Conservation (phyloP, 495 filamentous ascomycete genomes). For the Tuber microsphaerosporum region DNA sequence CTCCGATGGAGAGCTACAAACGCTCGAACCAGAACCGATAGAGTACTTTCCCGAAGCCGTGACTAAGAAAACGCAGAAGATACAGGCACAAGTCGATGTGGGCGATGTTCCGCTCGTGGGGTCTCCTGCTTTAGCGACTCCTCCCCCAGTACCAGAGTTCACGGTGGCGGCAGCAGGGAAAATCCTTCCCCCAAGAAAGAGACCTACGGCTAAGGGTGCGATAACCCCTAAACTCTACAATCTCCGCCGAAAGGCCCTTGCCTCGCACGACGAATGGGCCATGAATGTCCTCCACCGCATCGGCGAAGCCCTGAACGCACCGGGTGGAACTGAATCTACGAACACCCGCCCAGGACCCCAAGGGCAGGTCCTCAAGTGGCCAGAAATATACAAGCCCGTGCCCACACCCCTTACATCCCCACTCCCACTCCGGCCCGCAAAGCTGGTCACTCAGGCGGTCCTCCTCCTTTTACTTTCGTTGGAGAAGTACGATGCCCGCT, state of each 20-base stretch:
- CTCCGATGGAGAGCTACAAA: not conserved
- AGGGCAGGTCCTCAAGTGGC: not conserved
- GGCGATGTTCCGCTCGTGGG: not conserved
- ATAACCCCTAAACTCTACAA: slow-evolving; percentile 26
- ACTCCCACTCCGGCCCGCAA: slow-evolving; percentile 11
- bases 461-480: slow-evolving; percentile 69
- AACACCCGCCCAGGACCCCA: not conserved
- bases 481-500: slow-evolving; percentile 71
- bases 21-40: not conserved
- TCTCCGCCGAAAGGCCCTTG: slow-evolving; percentile 39
- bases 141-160: not conserved
- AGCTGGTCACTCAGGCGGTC: slow-evolving; percentile 44
- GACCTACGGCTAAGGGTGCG: not conserved
- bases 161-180: not conserved
- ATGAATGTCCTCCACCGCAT: slow-evolving; percentile 41
- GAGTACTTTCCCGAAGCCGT: not conserved
- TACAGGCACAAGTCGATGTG: not conserved
- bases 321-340: not conserved
- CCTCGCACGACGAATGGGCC: slow-evolving; percentile 43
- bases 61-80: no score
- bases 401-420: slow-evolving; percentile 13
- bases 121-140: not conserved
- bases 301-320: slow-evolving; percentile 31
- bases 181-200: not conserved
- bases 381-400: slow-evolving; percentile 13